These are phyloP conservation scores for Coccinonectria pachysandricola DNA, from an alignment of 2,329 filamentous ascomycete genomes.

Conservation along the genomic window DNA sequence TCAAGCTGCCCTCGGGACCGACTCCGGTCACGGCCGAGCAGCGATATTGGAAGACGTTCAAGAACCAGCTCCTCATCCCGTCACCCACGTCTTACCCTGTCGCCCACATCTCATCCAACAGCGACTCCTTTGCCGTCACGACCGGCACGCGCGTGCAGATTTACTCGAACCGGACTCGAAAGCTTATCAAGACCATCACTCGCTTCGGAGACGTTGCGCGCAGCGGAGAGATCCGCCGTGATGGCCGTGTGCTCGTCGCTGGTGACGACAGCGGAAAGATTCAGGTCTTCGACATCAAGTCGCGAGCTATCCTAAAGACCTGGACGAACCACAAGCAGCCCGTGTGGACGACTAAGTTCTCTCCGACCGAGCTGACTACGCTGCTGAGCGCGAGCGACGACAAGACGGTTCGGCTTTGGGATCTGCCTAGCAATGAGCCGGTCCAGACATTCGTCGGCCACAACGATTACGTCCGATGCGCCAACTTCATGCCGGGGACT, in stretches of 20 bases:
- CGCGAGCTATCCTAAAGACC: constrained; percentile 85
- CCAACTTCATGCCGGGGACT: constrained; percentile 69
- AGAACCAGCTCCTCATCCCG: constrained; percentile 79
- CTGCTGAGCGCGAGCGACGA: constrained; percentile 89
- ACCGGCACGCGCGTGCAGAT: constrained; percentile 88
- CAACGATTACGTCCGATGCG: constrained; percentile 82
- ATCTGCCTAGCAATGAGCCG: constrained; percentile 70
- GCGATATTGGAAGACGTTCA: constrained; percentile 92
- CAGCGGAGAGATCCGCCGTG: constrained; percentile 76
- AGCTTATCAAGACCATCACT: constrained; percentile 87
- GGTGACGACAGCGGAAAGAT: constrained; percentile 87
- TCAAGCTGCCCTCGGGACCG: constrained; percentile 76
- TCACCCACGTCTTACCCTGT: constrained; percentile 85
- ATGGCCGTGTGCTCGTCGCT: constrained; percentile 81
- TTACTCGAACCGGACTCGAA: constrained; percentile 84
- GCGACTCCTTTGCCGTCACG: constrained; percentile 83
- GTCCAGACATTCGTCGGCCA: constrained; percentile 76
- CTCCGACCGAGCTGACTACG: constrained; percentile 74
- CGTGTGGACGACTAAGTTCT: constrained; percentile 86
- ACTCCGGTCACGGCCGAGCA: constrained; percentile 83
- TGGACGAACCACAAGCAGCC: constrained; percentile 94
- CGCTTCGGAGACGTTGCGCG: constrained; percentile 88
- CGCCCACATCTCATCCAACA: constrained; percentile 73
- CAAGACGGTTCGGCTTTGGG: constrained; percentile 86
- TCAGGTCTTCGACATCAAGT: constrained; percentile 86